Evolutionary conservation across 2,329 filamentous ascomycete species (phyloP).

Genomic region (Cytospora piceicola): DNA sequence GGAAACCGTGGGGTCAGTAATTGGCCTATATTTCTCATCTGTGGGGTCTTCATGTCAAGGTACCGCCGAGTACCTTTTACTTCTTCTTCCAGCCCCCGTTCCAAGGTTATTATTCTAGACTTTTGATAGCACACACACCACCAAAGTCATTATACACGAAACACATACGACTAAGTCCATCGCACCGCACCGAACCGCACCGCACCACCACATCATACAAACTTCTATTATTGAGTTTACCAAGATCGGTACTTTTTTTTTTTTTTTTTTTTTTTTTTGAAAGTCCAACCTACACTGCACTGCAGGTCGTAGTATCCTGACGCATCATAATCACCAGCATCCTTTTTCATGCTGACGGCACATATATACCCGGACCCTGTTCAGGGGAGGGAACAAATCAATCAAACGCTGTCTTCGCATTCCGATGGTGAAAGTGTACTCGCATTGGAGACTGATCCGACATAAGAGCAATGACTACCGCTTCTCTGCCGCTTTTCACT

Average conservation of each 20-base stretch:
- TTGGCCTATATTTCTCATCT: neutral
- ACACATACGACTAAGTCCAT: neutral
- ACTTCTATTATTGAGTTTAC: neutral
- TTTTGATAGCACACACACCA: neutral
- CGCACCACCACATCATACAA: neutral
- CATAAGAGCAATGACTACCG: conserved; percentile 1
- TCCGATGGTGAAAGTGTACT: conserved; percentile 8
- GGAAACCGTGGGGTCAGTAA: neutral
- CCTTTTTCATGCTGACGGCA: neutral
- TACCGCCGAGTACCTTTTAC: neutral
- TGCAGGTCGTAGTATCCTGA: conserved; percentile 14
- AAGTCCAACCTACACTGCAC: conserved; percentile 2
- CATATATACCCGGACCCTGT: conserved; percentile 17
- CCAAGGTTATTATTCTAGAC: neutral
- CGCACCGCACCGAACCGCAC: neutral
- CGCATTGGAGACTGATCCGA: conserved; percentile 4
- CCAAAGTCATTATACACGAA: neutral
- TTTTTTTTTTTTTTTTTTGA: no score
- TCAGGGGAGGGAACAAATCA: neutral
- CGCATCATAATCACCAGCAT: conserved; percentile 1
- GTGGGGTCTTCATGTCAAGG: neutral
- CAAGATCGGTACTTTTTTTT: neutral
- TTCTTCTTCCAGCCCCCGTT: neutral
- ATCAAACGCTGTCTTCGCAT: conserved; percentile 9
- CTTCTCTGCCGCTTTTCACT: neutral